Evolutionary conservation across 2,329 filamentous ascomycete species (phyloP).

Genomic region (Byssoonygena ceratinophila): DNA sequence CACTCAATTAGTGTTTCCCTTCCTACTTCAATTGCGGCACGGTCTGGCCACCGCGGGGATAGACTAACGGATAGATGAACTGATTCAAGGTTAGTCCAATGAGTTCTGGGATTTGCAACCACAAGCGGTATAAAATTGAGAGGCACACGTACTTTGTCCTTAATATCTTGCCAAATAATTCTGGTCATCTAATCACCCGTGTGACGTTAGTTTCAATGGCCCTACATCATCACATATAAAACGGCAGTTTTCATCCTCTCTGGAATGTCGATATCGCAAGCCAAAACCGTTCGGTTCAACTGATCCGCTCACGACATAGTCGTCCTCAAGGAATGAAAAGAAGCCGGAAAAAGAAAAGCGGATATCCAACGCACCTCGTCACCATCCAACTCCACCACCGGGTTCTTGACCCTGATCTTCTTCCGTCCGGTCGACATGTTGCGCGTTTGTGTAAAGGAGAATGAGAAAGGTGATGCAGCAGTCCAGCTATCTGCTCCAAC

Average conservation of each 20-base stretch:
- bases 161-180: conserved; percentile 98
- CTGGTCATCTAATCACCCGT: conserved; percentile 65
- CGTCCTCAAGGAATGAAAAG: background rate
- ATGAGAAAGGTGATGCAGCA: conserved; percentile 1
- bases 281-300: no score
- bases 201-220: conserved; percentile 5
- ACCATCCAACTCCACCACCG: conserved; percentile 93
- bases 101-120: background rate
- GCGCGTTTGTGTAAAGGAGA: conserved; percentile 27
- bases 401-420: conserved; percentile 99
- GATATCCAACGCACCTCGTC: conserved; percentile 43
- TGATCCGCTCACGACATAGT: background rate
- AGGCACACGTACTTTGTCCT: conserved; percentile 59
- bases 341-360: conserved; percentile 12
- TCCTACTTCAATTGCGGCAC: background rate
- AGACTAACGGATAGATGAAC: conserved; percentile 68
- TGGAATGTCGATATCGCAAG: no score
- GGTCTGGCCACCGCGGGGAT: background rate
- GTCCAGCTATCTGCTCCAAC: conserved; percentile 10
- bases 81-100: conserved; percentile 22
- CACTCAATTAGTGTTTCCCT: conserved; percentile 17
- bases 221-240: background rate
- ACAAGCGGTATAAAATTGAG: conserved; percentile 13
- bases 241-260: background rate
- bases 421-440: conserved; percentile 41